phyloP scores from a whole-genome alignment of 2,329 filamentous ascomycete species.

The Neonectria neomacrospora region DNA sequence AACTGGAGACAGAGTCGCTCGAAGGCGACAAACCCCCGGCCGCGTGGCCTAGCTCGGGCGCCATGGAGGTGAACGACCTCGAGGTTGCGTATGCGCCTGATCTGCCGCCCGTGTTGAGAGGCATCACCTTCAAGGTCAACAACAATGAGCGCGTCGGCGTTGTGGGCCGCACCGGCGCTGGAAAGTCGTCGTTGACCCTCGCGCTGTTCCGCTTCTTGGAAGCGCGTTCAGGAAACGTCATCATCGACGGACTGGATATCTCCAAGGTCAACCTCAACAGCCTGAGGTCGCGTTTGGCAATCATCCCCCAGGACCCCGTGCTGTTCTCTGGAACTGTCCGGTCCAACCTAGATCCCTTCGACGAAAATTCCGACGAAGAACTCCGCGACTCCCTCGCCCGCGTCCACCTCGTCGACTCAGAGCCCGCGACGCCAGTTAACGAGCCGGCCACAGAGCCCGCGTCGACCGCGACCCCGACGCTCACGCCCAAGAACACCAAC shows the following conservation, averaged over 20 bases:
- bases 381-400: slow-evolving; percentile 75
- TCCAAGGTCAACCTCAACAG: slow-evolving; percentile 76
- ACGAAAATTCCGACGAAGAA: slow-evolving; percentile 74
- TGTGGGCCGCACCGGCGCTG: slow-evolving; percentile 80
- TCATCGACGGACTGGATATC: slow-evolving; percentile 80
- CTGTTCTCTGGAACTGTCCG: slow-evolving; percentile 83
- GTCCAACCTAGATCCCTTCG: slow-evolving; percentile 81
- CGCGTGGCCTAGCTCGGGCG: slow-evolving; percentile 79
- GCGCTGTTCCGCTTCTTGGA: slow-evolving; percentile 84
- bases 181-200: slow-evolving; percentile 80
- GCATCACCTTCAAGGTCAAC: slow-evolving; percentile 73
- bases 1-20: slow-evolving; percentile 73
- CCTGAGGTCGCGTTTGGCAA: slow-evolving; percentile 78
- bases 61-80: slow-evolving; percentile 77
- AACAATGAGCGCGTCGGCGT: slow-evolving; percentile 79
- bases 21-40: slow-evolving; percentile 71
- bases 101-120: slow-evolving; percentile 76
- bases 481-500: slow-evolving; percentile 66
- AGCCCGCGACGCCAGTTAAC: slow-evolving; percentile 52
- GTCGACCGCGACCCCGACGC: slow-evolving; percentile 48
- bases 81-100: slow-evolving; percentile 78
- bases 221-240: slow-evolving; percentile 71
- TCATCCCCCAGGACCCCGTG: slow-evolving; percentile 84
- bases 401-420: slow-evolving; percentile 71
- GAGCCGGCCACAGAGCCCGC: slow-evolving; percentile 53